Percentiles rank a stretch among this genome's conserved stretches.
Conservation (phyloP, 2,329 filamentous ascomycete genomes). For the Cladosporium sp. region DNA sequence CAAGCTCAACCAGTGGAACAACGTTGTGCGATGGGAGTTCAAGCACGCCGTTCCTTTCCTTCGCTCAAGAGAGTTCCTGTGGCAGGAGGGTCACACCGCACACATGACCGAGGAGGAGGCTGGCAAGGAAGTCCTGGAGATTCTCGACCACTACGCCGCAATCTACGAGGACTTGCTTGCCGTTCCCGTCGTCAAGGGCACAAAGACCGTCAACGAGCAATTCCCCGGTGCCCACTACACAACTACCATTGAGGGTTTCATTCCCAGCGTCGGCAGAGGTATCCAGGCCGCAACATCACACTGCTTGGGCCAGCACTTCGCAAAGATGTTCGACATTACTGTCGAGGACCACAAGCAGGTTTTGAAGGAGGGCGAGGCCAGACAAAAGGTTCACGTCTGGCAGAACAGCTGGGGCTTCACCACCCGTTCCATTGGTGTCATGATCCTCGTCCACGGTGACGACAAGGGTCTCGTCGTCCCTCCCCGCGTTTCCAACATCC, state of each 20-base stretch:
- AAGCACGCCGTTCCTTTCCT: slow-evolving; percentile 86
- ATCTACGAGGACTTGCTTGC: slow-evolving; percentile 93
- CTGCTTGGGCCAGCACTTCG: slow-evolving; percentile 94
- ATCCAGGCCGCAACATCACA: slow-evolving; percentile 97
- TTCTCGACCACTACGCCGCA: slow-evolving; percentile 85
- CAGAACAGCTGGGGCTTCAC: slow-evolving; percentile 99
- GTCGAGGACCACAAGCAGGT: slow-evolving; percentile 77
- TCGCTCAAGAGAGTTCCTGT: slow-evolving; percentile 89
- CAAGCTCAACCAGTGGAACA: slow-evolving; percentile 97
- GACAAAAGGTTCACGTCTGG: slow-evolving; percentile 82
- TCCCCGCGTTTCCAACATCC: slow-evolving; percentile 80
- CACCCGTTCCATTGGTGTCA: slow-evolving; percentile 94
- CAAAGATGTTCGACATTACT: slow-evolving; percentile 98
- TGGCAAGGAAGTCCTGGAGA: slow-evolving; percentile 81
- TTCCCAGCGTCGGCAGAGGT: slow-evolving; percentile 89
- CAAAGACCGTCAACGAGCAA: slow-evolving; percentile 97
- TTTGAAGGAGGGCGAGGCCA: slow-evolving; percentile 64
- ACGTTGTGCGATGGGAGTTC: slow-evolving; percentile 91
- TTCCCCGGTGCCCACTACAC: slow-evolving; percentile 97
- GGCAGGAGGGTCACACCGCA: slow-evolving; percentile 95
- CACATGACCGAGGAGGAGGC: slow-evolving; percentile 81
- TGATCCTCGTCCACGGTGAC: slow-evolving; percentile 97
- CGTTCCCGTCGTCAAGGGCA: slow-evolving; percentile 87
- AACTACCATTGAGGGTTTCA: slow-evolving; percentile 94
- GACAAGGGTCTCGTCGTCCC: slow-evolving; percentile 93